A percentile compares a stretch with the other conserved stretches of the same genome.
Evolutionary conservation across 805 yeast species (phyloP).

Genomic region (Candida namnaoensis): DNA sequence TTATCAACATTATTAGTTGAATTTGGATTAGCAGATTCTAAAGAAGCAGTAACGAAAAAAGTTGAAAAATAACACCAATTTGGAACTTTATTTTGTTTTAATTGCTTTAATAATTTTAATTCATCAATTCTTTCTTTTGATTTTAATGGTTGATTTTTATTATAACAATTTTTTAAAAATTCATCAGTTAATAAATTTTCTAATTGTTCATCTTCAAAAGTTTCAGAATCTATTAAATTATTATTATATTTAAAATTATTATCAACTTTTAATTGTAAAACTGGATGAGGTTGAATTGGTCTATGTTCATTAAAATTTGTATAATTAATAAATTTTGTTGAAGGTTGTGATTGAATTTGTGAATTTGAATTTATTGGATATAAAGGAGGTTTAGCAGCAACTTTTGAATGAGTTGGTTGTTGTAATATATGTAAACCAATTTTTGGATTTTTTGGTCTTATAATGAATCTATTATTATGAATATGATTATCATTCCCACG

Average conservation of each 20-base stretch:
- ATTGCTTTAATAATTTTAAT: conserved; percentile 7
- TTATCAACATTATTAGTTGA: conserved; percentile 2
- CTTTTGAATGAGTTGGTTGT: conserved; percentile 22
- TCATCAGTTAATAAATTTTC: background rate
- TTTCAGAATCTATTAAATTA: too few species aligned
- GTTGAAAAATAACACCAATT: conserved; percentile 19
- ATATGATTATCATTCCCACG: too few species aligned
- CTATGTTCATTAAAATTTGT: too few species aligned
- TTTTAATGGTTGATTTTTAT: conserved; percentile 4
- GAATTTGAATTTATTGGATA: conserved; percentile 16
- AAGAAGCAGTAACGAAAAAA: conserved; percentile 15
- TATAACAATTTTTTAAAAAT: background rate
- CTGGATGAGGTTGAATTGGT: conserved; percentile 27
- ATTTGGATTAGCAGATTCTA: conserved; percentile 2
- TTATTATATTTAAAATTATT: too few species aligned
- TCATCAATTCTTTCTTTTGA: conserved; percentile 12
- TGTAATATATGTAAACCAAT: conserved; percentile 15
- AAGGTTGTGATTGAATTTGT: conserved; percentile 22
- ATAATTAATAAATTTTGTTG: too few species aligned
- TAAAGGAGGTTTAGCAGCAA: conserved; percentile 13
- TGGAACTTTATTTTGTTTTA: conserved; percentile 11
- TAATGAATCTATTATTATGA: conserved; percentile 1
- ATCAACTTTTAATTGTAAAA: conserved; percentile 15
- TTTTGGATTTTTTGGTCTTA: conserved; percentile 10
- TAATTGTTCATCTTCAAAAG: too few species aligned